Base-by-base conservation (phyloP, 257 asterid genomes). In the Catharanthus roseus region DNA sequence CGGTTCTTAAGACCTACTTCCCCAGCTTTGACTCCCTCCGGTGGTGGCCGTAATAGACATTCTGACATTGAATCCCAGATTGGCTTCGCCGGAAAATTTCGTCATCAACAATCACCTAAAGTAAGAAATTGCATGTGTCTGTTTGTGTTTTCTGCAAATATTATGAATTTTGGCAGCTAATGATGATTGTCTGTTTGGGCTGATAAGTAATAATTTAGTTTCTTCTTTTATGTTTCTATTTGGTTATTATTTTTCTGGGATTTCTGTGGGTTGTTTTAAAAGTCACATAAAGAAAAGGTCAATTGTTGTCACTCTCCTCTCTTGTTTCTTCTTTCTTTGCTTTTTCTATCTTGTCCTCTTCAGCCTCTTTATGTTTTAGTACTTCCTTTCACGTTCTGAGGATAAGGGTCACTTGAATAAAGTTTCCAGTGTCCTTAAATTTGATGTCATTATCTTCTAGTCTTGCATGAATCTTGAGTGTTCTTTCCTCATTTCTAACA, bases 1-100 rank as follows among this genome's bases (percentile, higher is more conserved):
- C 85, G 91, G 86, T 83, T 92, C 74, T 84, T 90, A 6, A 75
- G 96, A 38, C 83, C 87, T 15, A 81, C 86, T 28, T 75, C 96
- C 58, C 83, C 93, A 72, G 74, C 75, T 13, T 70, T 79, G 54
- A 71, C 91, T 10, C 87, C 87, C 58, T 33, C 82, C 65, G 74
- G 75, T 41, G 85, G 70, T 45, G 85, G 70, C 50, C 81, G 73
- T 61, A n/a, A n/a, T n/a, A 82, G 75, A 31, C 53, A 60, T 21
- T 66, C 68, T 54, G 95, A 85, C 70, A 68, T 88, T 10, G 98
- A 86, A 73, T 81, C 92, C 19, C 98, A 79, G 63, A 76, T 63
- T 47, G 70, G 78, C 58, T 85, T 79, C 81, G 66, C 83, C 60
- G 50, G 82, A 29, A 90, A 92, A 83, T 86, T 85, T 75, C 75